These are phyloP conservation scores for Nothophytophthora sp. DNA, from an alignment of 352 stramenopile species.

Conservation along the genomic window DNA sequence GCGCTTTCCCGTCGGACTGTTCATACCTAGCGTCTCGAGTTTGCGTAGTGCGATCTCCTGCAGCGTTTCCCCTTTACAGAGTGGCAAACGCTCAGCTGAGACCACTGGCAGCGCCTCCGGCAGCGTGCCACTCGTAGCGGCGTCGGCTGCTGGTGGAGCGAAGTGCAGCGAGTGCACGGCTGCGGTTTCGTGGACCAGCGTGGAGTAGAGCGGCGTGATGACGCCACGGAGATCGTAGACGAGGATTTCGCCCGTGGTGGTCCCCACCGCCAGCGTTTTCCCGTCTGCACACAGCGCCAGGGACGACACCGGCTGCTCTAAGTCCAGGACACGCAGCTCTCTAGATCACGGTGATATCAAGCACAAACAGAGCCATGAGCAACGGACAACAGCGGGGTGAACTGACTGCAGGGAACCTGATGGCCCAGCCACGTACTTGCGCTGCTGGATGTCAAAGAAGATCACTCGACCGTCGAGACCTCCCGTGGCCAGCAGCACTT, in stretches of 20 bases:
- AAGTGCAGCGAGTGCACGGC: slow-evolving; percentile 66
- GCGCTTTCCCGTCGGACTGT: slow-evolving; percentile 13
- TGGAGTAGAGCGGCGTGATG: slow-evolving; percentile 61
- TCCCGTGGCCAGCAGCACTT: slow-evolving; percentile 57
- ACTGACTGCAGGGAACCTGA: no score
- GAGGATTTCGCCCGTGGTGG: slow-evolving; percentile 50
- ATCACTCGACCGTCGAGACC: slow-evolving; percentile 67
- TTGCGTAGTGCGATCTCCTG: slow-evolving; percentile 47
- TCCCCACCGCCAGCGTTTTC: slow-evolving; percentile 64
- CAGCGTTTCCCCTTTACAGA: slow-evolving; percentile 38
- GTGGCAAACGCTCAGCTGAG: slow-evolving; percentile 40
- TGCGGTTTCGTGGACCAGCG: slow-evolving; percentile 35
- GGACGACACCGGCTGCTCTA: slow-evolving; percentile 57
- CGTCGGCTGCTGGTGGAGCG: slow-evolving; percentile 36
- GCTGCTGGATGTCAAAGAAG: slow-evolving; percentile 72
- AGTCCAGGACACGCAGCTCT: slow-evolving; percentile 56
- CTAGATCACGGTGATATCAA: slow-evolving; percentile 16
- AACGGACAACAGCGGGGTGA: no score
- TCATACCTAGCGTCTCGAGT: slow-evolving; percentile 37
- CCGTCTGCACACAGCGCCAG: slow-evolving; percentile 64
- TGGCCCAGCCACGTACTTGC: slow-evolving; percentile 64
- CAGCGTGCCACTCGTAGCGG: slow-evolving; percentile 18
- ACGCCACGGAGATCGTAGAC: slow-evolving; percentile 66
- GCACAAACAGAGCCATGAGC: no score
- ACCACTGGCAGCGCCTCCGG: slow-evolving; percentile 47